phyloP scores from a whole-genome alignment of 2,329 filamentous ascomycete species.

The Rhynchosporium graminicola region DNA sequence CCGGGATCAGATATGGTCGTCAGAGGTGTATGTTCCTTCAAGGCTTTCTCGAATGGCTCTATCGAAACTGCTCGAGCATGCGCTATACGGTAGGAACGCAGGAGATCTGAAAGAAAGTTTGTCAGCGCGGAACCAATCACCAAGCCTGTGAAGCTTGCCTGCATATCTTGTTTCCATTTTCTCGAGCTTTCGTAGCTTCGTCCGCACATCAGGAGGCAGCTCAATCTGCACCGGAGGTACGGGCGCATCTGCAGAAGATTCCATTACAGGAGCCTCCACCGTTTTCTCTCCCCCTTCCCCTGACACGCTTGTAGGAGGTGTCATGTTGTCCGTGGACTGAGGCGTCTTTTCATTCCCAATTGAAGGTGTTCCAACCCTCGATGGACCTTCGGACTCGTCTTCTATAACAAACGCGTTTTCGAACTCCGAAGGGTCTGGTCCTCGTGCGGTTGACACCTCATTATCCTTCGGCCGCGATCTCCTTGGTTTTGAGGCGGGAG shows the following conservation, averaged over 20 bases:
- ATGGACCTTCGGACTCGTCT: constrained; percentile 70
- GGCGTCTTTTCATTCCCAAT: constrained; percentile 41
- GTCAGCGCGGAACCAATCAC: constrained; percentile 25
- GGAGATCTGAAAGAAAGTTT: constrained; percentile 60
- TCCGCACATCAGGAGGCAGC: constrained; percentile 23
- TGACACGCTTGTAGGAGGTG: constrained; percentile 37
- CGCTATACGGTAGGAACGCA: constrained; percentile 89
- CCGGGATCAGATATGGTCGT: constrained; percentile 84
- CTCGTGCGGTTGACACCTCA: constrained; percentile 33
- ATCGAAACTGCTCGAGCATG: constrained; percentile 85
- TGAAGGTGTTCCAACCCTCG: constrained; percentile 60
- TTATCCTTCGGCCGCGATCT: constrained; percentile 35
- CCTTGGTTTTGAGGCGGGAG: constrained; percentile 33
- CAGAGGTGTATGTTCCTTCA: constrained; percentile 90
- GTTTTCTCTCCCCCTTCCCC: constrained; percentile 35
- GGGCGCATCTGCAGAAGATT: constrained; percentile 22
- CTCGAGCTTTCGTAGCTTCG: constrained; percentile 47
- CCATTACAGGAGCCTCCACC: constrained; percentile 26
- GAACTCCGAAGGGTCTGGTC: constrained; percentile 82
- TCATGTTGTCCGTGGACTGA: constrained; percentile 32
- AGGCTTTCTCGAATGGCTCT: constrained; percentile 87
- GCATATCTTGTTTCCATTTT: constrained; percentile 82
- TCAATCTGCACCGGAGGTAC: constrained; percentile 10
- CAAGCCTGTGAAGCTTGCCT: constrained; percentile 58
- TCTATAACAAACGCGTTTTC: constrained; percentile 85